These are phyloP conservation scores for Candida pseudoglaebosa DNA, from an alignment of 805 yeast genomes.

Conservation along the genomic window DNA sequence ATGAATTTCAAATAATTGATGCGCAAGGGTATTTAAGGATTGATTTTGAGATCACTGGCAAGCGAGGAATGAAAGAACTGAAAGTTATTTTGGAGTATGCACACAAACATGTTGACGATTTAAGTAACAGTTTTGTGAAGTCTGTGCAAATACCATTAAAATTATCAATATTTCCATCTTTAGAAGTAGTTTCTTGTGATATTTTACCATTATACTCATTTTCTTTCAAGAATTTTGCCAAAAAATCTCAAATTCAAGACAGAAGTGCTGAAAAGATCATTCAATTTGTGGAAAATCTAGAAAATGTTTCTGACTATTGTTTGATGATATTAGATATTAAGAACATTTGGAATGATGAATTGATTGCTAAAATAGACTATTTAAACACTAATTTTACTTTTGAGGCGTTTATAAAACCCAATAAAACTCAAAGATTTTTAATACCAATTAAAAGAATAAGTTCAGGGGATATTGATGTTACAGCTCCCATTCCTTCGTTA, in stretches of 20 bases:
- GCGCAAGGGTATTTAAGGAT: constrained; percentile 43
- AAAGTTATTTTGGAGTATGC: constrained; percentile 62
- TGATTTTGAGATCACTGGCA: constrained; percentile 61
- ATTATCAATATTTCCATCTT: constrained; percentile 66
- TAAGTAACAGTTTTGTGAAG: constrained; percentile 37
- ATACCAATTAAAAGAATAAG: constrained; percentile 64
- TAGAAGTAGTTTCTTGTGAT: constrained; percentile 74
- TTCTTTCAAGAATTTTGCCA: constrained; percentile 16
- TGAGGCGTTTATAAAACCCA: constrained; percentile 24
- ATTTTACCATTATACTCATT: constrained; percentile 52
- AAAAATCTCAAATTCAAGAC: not conserved
- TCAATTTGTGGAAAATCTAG: constrained; percentile 17
- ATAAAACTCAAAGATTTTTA: constrained; percentile 49
- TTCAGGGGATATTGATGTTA: constrained; percentile 38
- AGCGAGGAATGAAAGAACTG: constrained; percentile 67
- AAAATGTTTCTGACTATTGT: constrained; percentile 50
- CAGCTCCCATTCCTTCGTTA: constrained; percentile 63
- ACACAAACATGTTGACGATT: constrained; percentile 23
- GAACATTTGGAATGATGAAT: constrained; percentile 71
- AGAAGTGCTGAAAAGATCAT: constrained; percentile 24
- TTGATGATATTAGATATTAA: constrained; percentile 70
- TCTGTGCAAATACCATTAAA: constrained; percentile 64
- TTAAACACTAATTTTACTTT: constrained; percentile 25
- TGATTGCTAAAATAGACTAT: constrained; percentile 27
- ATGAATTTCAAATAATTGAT: constrained; percentile 33